Evolutionary conservation across 164 flowering plant species (phyloP), one percentile per base, ranked within the genome.

Genomic region (Platanus orientalis): DNA sequence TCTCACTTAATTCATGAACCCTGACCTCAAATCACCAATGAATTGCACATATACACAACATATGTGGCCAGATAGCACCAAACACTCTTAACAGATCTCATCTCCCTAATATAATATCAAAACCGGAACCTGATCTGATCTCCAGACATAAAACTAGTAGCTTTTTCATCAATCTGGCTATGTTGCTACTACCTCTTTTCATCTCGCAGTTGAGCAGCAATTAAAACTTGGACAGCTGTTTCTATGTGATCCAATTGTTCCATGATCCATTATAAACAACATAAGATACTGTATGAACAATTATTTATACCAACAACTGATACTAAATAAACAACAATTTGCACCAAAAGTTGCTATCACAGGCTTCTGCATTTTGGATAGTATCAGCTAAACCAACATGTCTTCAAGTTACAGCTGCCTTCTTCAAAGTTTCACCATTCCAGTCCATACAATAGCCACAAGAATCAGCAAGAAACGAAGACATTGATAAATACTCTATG

Each of bases 371-470:
- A 10, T 4, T 5, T 30, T 32, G n/a, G 17, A 32, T n/a, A n/a
- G 2, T 27, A 30, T 45, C 20, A 7, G 13, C 25, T 7, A n/a
- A 21, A 13, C 28, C 3, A 49, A 61, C 17, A 1, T 23, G 27
- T 48, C 17, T 2, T 44, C 26, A 61, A n/a, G 44, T 61, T 50
- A 49, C 29, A n/a, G 64, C 54, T 60, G 16, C 44, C 20, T 61
- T 61, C 44, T 49, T 32, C 28, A n/a, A n/a, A n/a, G n/a, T n/a
- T n/a, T n/a, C n/a, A n/a, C n/a, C n/a, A n/a, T n/a, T 34, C 10
- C 39, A n/a, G n/a, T 34, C 7, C 10, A 34, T 34, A 34, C 10
- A 10, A 5, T 34, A 34, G 5, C 39, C 39, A 34, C 10, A 19
- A 45, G 20, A 45, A 45, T 16, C 5, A 45, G 20, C 49, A 2